Percentiles rank a stretch among this genome's conserved stretches.
These are phyloP conservation scores for Alternaria arbusti DNA, from an alignment of 2,329 filamentous ascomycete species.

Conservation along the genomic window DNA sequence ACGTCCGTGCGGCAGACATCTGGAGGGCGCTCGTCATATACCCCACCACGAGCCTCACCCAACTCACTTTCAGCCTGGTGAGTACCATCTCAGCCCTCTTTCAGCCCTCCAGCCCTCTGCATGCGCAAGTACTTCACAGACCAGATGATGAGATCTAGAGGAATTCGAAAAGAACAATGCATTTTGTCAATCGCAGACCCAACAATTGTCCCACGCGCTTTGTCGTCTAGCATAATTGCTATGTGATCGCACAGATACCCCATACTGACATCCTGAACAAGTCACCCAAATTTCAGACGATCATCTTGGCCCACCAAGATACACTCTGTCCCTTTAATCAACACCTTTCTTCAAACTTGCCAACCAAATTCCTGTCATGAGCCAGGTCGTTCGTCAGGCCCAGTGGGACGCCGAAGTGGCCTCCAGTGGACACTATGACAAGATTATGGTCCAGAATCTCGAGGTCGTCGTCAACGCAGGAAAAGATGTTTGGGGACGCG, in stretches of 20 bases:
- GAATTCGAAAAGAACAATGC: background rate
- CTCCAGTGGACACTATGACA: slow-evolving; percentile 38
- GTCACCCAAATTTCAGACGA: background rate
- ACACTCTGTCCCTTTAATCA: background rate
- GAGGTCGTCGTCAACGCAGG: slow-evolving; percentile 63
- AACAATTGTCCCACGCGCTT: background rate
- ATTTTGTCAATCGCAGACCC: background rate
- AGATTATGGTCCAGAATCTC: slow-evolving; percentile 68
- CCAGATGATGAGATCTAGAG: background rate
- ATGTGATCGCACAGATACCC: background rate
- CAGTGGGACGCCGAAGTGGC: slow-evolving; percentile 31
- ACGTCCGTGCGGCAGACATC: slow-evolving; percentile 16
- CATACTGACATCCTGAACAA: background rate
- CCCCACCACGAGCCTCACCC: slow-evolving; percentile 11
- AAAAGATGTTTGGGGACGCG: slow-evolving; percentile 72
- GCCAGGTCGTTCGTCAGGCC: slow-evolving; percentile 20
- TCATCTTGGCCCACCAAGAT: background rate
- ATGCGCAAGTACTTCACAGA: background rate
- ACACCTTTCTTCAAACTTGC: background rate
- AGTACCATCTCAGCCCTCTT: slow-evolving; percentile 4
- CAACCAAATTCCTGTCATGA: slow-evolving; percentile 5
- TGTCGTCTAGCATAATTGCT: background rate
- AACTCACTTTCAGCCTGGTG: slow-evolving; percentile 8
- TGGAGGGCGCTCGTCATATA: slow-evolving; percentile 29
- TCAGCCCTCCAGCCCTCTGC: slow-evolving; percentile 13